Base-by-base conservation (phyloP, 2,329 filamentous ascomycete genomes). In the Trichothecium roseum region DNA sequence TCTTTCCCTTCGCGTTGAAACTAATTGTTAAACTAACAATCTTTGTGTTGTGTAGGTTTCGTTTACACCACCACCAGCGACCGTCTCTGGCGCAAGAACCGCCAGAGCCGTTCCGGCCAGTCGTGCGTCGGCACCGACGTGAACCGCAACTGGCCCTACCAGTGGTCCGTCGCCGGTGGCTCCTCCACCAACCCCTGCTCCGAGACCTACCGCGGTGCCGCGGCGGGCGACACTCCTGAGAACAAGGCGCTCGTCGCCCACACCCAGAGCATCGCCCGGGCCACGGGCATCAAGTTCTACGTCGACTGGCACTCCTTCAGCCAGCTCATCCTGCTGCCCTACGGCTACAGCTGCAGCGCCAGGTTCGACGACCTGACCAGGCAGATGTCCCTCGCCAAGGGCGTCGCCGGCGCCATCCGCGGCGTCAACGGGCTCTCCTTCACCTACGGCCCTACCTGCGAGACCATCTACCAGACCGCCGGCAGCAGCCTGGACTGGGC, bases 241-340 rank as follows among this genome's bases (percentile, higher is more conserved):
- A 68, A 77, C 22, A 59, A 46, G 15, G 40, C 42, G n/a, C 52
- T 50, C 36, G 42, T 52, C 28, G 37, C 40, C 28, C 37, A 35
- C 33, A 46, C 48, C 32, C 49, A 52, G 38, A 37, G 24, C 6
- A 32, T 32, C 6, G 30, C 32, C 24, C 29, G 41, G n/a, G 37
- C 37, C 9, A 61, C 64, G 40, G 66, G 67, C 4, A 56, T 76
- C 32, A 63, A 67, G 40, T 55, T 75, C 4, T 78, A 68, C 55
- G 68, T 78, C 43, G 74, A 78, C 52, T 69, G 69, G 45, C 74
- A 78, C 55, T 61, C 67, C 1, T 78, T 76, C 52, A 64, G 62
- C 13, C 71, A 76, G 30, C 54, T 57, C 35, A 53, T 63, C 26
- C 48, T 62, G 5, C 52, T 49, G 4, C 59, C 63, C 1, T 63